Conservation (phyloP, 2,329 filamentous ascomycete species). For the Sporothrix pseudoabietina region DNA sequence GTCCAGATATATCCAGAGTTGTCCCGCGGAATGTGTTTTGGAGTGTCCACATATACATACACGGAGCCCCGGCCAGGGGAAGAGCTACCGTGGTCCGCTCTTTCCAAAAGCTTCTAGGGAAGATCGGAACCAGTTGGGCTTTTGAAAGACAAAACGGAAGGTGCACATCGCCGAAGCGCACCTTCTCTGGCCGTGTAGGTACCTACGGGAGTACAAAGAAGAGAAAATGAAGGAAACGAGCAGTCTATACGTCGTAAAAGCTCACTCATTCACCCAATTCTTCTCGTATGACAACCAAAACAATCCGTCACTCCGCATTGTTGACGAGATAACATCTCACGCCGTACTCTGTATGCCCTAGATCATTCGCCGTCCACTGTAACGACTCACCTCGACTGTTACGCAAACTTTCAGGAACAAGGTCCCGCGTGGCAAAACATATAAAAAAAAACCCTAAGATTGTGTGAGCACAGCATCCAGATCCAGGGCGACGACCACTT, state of each 20-base stretch:
- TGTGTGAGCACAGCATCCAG: not conserved
- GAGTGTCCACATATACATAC: not conserved
- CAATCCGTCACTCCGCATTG: not conserved
- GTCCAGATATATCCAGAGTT: not conserved
- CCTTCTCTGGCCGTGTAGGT: not conserved
- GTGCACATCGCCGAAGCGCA: constrained; percentile 8
- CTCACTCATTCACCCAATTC: not conserved
- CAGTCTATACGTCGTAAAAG: not conserved
- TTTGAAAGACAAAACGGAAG: not conserved
- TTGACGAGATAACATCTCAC: not conserved
- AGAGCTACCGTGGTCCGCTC: not conserved
- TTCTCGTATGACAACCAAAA: not conserved
- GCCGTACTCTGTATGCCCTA: not conserved
- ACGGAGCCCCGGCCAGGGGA: not conserved
- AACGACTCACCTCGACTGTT: not conserved
- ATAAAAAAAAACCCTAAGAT: not conserved
- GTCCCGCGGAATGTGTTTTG: not conserved
- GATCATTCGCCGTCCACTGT: not conserved
- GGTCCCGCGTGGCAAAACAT: not conserved
- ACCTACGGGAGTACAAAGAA: not conserved
- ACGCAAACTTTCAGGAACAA: not conserved
- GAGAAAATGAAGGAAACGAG: not conserved
- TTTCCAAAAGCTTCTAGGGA: not conserved
- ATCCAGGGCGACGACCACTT: constrained; percentile 1
- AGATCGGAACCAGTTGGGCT: not conserved